Evolutionary conservation across 176 grass and related monocot genomes (phyloP).

Genomic region (Avena eriantha): DNA sequence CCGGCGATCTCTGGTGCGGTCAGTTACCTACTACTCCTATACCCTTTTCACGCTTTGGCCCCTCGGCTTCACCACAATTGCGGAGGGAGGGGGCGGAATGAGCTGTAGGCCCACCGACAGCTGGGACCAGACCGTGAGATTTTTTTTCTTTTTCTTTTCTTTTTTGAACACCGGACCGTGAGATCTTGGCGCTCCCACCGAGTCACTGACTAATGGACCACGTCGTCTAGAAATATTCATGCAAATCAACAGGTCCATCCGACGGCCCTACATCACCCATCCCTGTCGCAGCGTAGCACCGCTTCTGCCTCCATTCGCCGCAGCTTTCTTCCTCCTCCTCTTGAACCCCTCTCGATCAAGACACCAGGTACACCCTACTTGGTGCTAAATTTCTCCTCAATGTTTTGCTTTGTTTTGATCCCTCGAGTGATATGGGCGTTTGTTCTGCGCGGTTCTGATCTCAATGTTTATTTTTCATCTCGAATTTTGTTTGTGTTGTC

Average conservation of each 20-base stretch:
- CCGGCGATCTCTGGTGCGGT: constrained; percentile 18
- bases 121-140: no score
- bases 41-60: neutral
- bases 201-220: neutral
- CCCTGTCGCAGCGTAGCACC: neutral
- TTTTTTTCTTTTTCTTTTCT: no score
- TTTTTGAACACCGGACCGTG: no score
- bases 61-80: neutral
- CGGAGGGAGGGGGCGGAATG: neutral
- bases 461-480: no score
- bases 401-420: neutral
- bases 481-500: neutral
- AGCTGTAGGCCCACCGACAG: neutral
- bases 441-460: neutral
- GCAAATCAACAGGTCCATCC: neutral
- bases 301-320: constrained; percentile 7
- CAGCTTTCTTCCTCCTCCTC: neutral
- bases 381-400: neutral
- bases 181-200: neutral
- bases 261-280: constrained; percentile 31
- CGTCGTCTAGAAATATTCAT: neutral
- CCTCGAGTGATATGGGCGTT: neutral
- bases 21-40: neutral
- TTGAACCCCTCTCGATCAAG: neutral
- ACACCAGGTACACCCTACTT: constrained; percentile 40